A percentile compares a stretch with the other conserved stretches of the same genome.
phyloP scores from a whole-genome alignment of 2,329 filamentous ascomycete species.

The Aspergillus fijiensis region DNA sequence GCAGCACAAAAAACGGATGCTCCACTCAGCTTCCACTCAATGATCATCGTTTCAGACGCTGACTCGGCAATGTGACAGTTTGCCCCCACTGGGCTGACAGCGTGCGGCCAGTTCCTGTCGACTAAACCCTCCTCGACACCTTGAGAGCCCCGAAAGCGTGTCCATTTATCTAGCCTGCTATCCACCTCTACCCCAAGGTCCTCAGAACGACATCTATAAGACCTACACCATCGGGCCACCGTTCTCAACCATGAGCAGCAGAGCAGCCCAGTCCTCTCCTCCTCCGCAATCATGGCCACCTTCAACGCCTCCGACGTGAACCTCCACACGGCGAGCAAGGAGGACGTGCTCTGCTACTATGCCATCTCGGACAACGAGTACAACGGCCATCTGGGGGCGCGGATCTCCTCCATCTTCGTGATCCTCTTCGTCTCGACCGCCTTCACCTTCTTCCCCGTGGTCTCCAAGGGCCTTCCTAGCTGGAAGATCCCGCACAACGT shows the following conservation, averaged over 20 bases:
- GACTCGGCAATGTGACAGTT: not conserved
- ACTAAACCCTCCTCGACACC: not conserved
- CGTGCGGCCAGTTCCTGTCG: not conserved
- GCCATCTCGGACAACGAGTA: conserved; percentile 14
- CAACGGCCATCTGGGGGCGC: conserved; percentile 14
- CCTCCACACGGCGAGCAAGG: conserved; percentile 8
- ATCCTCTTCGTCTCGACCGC: conserved; percentile 14
- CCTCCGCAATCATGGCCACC: not conserved
- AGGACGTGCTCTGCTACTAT: conserved; percentile 13
- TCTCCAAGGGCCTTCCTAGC: conserved; percentile 9
- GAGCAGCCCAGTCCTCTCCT: not conserved
- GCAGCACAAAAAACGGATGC: not conserved
- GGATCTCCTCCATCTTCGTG: conserved; percentile 16
- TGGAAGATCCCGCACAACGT: conserved; percentile 12
- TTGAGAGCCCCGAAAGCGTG: not conserved
- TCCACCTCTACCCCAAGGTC: not conserved
- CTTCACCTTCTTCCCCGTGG: conserved; percentile 15
- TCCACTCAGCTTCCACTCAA: not conserved
- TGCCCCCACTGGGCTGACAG: not conserved
- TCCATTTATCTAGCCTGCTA: not conserved
- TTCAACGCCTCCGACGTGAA: conserved; percentile 12
- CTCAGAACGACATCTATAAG: not conserved
- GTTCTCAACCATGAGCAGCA: not conserved
- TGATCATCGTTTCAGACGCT: not conserved
- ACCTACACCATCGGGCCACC: not conserved